Evolutionary conservation across 2,329 filamentous ascomycete species (phyloP).

Genomic region (Ophiosphaerella narmari): DNA sequence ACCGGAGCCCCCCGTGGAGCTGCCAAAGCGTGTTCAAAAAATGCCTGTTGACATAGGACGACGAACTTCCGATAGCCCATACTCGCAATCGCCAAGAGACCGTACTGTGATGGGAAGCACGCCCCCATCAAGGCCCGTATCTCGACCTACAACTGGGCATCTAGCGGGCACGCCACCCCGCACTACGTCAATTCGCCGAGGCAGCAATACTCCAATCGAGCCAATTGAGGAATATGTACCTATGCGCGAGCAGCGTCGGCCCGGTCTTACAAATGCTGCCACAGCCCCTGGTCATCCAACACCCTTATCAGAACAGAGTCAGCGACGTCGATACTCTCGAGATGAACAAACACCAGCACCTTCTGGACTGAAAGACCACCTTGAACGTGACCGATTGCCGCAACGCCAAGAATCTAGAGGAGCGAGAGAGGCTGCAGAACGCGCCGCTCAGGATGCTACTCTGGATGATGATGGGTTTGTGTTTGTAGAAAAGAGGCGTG

Average conservation of each 20-base stretch:
- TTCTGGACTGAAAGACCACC: slow-evolving; percentile 55
- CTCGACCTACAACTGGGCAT: slow-evolving; percentile 36
- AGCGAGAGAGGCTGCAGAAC: slow-evolving; percentile 58
- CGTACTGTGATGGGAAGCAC: slow-evolving; percentile 32
- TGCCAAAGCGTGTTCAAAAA: slow-evolving; percentile 34
- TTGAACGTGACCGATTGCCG: slow-evolving; percentile 50
- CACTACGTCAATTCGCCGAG: slow-evolving; percentile 28
- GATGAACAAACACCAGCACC: slow-evolving; percentile 50
- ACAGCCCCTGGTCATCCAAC: slow-evolving; percentile 52
- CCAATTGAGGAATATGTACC: slow-evolving; percentile 43
- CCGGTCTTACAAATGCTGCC: slow-evolving; percentile 49
- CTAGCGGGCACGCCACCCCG: slow-evolving; percentile 32
- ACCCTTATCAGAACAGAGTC: slow-evolving; percentile 47
- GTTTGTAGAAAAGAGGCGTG: slow-evolving; percentile 89
- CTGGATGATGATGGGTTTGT: slow-evolving; percentile 89
- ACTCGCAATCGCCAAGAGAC: slow-evolving; percentile 41
- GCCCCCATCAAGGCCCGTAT: slow-evolving; percentile 40
- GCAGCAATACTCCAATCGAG: slow-evolving; percentile 41
- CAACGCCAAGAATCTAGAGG: slow-evolving; percentile 45
- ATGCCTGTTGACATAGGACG: slow-evolving; percentile 33
- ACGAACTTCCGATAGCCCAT: slow-evolving; percentile 32
- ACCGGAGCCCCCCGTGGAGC: slow-evolving; percentile 30
- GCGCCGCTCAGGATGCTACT: slow-evolving; percentile 81
- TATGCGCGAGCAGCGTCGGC: slow-evolving; percentile 48
- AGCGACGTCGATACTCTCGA: slow-evolving; percentile 67